phyloP scores from a whole-genome alignment of 352 stramenopile species.

The Globisporangium heterothallicum region DNA sequence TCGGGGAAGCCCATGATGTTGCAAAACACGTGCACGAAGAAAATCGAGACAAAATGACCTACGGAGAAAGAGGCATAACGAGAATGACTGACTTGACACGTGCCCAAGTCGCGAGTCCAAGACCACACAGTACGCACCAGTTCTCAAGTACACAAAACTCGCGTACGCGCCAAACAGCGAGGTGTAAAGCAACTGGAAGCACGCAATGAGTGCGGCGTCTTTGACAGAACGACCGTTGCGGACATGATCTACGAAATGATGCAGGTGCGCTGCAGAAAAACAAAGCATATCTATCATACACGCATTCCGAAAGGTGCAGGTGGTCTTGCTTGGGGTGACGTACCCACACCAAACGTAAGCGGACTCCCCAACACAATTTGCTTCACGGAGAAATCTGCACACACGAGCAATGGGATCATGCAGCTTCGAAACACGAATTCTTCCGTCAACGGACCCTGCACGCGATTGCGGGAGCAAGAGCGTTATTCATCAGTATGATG shows the following conservation, averaged over 20 bases:
- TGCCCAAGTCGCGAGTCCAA: too few relatives aligned
- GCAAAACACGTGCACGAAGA: constrained; percentile 92
- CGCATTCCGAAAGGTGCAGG: too few relatives aligned
- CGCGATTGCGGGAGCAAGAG: too few relatives aligned
- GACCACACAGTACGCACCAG: constrained; percentile 29
- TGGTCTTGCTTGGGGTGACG: too few relatives aligned
- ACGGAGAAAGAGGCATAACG: background rate
- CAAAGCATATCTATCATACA: too few relatives aligned
- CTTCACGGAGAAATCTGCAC: constrained; percentile 64
- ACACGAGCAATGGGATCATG: constrained; percentile 89
- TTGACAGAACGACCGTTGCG: constrained; percentile 58
- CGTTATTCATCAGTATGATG: too few relatives aligned
- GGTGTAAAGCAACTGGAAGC: constrained; percentile 95
- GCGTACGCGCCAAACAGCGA: constrained; percentile 93
- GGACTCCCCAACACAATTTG: constrained; percentile 86
- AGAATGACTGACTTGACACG: background rate
- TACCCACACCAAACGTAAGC: constrained; percentile 93
- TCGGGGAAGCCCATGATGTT: constrained; percentile 95
- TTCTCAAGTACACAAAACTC: constrained; percentile 91
- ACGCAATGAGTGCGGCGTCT: constrained; percentile 74
- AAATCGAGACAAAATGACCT: constrained; percentile 87
- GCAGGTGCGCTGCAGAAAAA: constrained; percentile 54
- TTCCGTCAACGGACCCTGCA: constrained; percentile 89
- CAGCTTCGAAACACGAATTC: constrained; percentile 95
- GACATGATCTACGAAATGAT: constrained; percentile 84